phyloP scores from a whole-genome alignment of 1,284 basidiomycete species.

The Dichomitus squalens region DNA sequence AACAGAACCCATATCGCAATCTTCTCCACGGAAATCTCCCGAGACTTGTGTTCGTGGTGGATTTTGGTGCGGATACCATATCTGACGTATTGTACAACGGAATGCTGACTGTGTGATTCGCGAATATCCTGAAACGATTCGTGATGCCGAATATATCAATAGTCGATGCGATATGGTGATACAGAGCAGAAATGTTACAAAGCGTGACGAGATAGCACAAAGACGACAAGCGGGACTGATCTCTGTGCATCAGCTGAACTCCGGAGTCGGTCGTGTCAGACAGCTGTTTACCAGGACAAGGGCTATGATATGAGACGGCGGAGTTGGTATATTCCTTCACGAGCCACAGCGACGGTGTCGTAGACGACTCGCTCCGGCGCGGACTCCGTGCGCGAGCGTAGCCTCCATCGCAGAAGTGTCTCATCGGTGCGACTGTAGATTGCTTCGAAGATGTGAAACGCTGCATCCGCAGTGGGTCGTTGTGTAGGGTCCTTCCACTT shows the following conservation, averaged over 20 bases:
- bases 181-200: too few species aligned
- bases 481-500: not conserved
- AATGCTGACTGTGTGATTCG: too few species aligned
- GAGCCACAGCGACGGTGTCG: not conserved
- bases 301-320: not conserved
- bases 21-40: too few species aligned
- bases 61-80: too few species aligned
- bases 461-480: slow-evolving; percentile 6
- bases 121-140: too few species aligned
- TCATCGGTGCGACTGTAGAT: not conserved
- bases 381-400: not conserved
- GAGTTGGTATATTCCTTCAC: not conserved
- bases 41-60: too few species aligned
- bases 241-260: not conserved
- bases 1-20: too few species aligned
- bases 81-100: too few species aligned
- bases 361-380: not conserved
- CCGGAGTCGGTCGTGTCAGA: not conserved
- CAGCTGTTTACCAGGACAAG: not conserved
- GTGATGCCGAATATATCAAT: too few species aligned
- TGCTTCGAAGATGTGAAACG: not conserved
- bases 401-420: not conserved
- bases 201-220: not conserved
- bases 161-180: too few species aligned
- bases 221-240: not conserved